Conservation (phyloP, 768 basidiomycete genomes). For the Hygrophoropsis aurantiaca region DNA sequence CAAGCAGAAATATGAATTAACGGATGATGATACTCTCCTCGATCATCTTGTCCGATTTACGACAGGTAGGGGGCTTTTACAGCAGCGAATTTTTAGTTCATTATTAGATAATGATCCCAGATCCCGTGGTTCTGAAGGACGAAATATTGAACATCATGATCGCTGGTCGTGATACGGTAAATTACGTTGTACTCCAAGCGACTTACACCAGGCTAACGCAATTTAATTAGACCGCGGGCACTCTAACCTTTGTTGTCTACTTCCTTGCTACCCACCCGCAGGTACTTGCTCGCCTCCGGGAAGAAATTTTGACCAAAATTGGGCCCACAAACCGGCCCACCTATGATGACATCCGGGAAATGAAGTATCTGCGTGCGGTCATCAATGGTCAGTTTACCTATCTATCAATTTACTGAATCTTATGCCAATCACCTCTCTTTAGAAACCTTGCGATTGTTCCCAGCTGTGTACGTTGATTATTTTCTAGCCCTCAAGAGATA, state of each 20-base stretch:
- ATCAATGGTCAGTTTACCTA: slow-evolving; percentile 27
- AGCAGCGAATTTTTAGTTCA: not conserved
- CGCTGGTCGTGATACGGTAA: slow-evolving; percentile 35
- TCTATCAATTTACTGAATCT: not conserved
- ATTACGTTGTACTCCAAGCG: not conserved
- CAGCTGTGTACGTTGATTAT: slow-evolving; percentile 26
- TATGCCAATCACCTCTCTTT: slow-evolving; percentile 5
- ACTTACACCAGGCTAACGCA: not conserved
- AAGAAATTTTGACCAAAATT: slow-evolving; percentile 27
- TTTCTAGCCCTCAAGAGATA: too few species aligned
- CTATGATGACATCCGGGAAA: slow-evolving; percentile 29
- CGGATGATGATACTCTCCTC: slow-evolving; percentile 49
- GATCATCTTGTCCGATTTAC: slow-evolving; percentile 57
- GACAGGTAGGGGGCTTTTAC: slow-evolving; percentile 26
- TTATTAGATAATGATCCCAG: slow-evolving; percentile 11
- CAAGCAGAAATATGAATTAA: slow-evolving; percentile 25
- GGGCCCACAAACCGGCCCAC: slow-evolving; percentile 29
- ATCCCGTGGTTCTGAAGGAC: slow-evolving; percentile 31
- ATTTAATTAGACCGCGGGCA: slow-evolving; percentile 24
- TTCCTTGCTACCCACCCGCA: slow-evolving; percentile 28
- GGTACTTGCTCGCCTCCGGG: slow-evolving; percentile 26
- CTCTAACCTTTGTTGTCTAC: slow-evolving; percentile 29
- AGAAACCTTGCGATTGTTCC: slow-evolving; percentile 30
- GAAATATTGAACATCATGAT: slow-evolving; percentile 39
- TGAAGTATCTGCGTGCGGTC: slow-evolving; percentile 42